Evolutionary conservation across 1,139 yeast species (phyloP), one percentile per base, ranked within the genome.

Genomic region (Wickerhamiella infanticola): DNA sequence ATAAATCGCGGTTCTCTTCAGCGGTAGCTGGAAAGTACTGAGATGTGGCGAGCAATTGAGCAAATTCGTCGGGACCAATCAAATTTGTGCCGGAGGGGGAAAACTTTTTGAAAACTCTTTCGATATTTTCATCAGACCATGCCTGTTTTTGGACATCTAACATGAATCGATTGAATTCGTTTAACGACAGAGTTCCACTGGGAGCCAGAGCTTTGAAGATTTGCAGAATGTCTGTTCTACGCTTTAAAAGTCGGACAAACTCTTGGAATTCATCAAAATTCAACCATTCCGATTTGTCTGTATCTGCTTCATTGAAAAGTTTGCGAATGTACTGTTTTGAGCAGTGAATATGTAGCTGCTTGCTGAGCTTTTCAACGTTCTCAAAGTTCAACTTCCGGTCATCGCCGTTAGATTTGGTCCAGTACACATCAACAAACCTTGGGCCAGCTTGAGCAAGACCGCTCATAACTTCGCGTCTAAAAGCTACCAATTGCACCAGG

Each of bases 191-290:
- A 5, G 36, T 27, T 9, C 7, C 25, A 6, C n/a, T 35, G 37
- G 37, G 7, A 7, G 23, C n/a, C 6, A 39, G 35, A 7, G 31
- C 47, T 1, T 59, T 51, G 61, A 74, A 78, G 2, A 79, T 60
- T 0, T 44, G 50, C 1, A 52, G 53, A 3, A 79, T 58, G 47
- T 79, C 85, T 1, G 64, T 65, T 48, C 93, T 72, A 54, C 57
- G 56, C 50, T 70, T 70, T 41, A 73, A 57, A 24, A 63, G 62
- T 29, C 75, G 70, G 1, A 88, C 88, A 60, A 86, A 84, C 27
- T 62, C 59, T 57, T 81, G 80, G 60, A 88, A 88, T 54, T 83
- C 85, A 3, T 69, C 70, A 55, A 84, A 85, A 51, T 75, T 71
- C 27, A 88, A 63, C 35, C 62, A 60, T 2, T 73, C 73, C 24